phyloP scores from a whole-genome alignment of 306 rosid species.

The Calophaca sinica region DNA sequence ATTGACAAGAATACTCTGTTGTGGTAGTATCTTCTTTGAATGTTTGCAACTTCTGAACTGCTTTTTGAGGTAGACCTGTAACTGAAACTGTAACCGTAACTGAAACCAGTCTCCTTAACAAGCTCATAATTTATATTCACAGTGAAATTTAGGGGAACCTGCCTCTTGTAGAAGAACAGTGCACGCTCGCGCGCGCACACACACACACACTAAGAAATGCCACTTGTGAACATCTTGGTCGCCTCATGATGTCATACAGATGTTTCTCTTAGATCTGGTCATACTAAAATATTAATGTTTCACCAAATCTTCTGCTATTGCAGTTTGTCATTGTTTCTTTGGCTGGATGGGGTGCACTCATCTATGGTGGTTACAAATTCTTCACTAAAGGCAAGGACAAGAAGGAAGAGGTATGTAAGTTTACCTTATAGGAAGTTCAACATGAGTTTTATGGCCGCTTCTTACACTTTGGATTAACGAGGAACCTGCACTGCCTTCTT shows the following conservation, averaged over 20 bases:
- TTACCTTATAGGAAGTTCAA: constrained; percentile 5
- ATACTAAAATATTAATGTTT: constrained; percentile 27
- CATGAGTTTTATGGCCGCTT: constrained; percentile 16
- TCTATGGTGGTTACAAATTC: constrained; percentile 59
- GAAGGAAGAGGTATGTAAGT: constrained; percentile 62
- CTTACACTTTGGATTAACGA: constrained; percentile 1
- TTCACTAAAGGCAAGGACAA: constrained; percentile 57
- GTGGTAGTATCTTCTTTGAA: neutral
- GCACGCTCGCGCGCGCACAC: too few species aligned
- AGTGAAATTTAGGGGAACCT: neutral
- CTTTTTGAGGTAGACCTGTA: neutral
- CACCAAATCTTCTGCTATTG: constrained; percentile 27
- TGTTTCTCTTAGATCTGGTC: constrained; percentile 5
- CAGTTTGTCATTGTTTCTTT: constrained; percentile 71
- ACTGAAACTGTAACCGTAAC: neutral
- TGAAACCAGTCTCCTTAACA: neutral
- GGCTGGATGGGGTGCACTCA: constrained; percentile 57
- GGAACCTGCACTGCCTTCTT: constrained; percentile 2
- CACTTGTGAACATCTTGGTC: constrained; percentile 22
- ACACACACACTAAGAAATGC: neutral
- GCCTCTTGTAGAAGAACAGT: too few species aligned
- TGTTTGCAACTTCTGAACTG: neutral
- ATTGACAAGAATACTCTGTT: neutral
- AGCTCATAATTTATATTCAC: neutral
- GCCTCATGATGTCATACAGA: neutral